Evolutionary conservation across 768 basidiomycete species (phyloP).

Genomic region (Mycena latifolia): DNA sequence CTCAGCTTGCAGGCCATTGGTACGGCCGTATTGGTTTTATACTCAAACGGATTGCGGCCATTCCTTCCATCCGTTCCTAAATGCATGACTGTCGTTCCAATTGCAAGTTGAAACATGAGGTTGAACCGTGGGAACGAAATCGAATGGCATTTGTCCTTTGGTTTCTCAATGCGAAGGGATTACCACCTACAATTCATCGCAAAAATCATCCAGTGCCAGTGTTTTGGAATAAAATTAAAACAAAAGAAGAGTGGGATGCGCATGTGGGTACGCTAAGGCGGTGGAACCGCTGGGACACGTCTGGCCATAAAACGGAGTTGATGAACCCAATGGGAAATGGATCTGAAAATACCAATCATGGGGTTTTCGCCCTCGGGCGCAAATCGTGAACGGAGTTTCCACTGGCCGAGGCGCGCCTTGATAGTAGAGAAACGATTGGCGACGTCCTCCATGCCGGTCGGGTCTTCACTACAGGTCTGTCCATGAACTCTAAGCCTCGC

Average conservation of each 20-base stretch:
- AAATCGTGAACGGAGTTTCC: constrained; percentile 13
- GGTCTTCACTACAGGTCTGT: background rate
- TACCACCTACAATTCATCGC: too few species aligned
- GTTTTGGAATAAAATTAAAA: too few species aligned
- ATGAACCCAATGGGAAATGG: background rate
- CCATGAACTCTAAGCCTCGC: background rate
- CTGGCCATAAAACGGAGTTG: background rate
- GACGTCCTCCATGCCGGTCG: constrained; percentile 1
- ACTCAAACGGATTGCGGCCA: background rate
- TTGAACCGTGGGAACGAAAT: too few species aligned
- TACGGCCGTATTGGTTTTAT: background rate
- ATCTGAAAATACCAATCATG: background rate
- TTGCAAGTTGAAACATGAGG: too few species aligned
- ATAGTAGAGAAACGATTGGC: background rate
- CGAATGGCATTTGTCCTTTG: too few species aligned
- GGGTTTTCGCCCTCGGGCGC: background rate
- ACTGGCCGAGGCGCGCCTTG: background rate
- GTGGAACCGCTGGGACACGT: too few species aligned
- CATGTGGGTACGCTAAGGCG: too few species aligned
- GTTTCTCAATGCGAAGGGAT: too few species aligned
- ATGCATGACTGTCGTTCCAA: background rate
- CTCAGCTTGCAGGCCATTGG: constrained; percentile 1
- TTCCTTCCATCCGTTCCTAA: too few species aligned
- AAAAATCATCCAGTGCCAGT: too few species aligned
- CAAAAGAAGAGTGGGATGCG: too few species aligned